Evolutionary conservation across 2,329 filamentous ascomycete species (phyloP).

Genomic region (Neoarthrinium moseri): DNA sequence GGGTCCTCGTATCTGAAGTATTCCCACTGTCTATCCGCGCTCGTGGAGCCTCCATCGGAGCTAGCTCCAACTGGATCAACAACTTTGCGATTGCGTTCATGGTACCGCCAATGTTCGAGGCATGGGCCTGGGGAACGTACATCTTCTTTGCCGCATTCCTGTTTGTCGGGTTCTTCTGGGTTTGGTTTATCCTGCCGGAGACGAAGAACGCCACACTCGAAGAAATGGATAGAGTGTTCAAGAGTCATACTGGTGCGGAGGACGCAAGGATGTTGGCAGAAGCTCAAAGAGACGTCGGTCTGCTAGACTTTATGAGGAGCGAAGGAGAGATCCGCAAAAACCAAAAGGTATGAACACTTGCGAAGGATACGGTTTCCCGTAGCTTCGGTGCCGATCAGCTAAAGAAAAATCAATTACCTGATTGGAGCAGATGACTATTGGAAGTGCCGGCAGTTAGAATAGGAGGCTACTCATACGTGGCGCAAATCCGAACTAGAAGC

Average conservation of each 20-base stretch:
- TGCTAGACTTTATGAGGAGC: slow-evolving; percentile 23
- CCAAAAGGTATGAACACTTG: slow-evolving; percentile 4
- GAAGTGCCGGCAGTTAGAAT: no score
- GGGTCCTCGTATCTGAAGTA: slow-evolving; percentile 53
- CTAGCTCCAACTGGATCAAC: slow-evolving; percentile 59
- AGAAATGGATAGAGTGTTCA: slow-evolving; percentile 30
- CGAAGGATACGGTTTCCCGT: no score
- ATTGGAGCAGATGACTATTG: no score
- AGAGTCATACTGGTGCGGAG: slow-evolving; percentile 10
- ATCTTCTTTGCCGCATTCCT: slow-evolving; percentile 60
- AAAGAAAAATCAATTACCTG: no score
- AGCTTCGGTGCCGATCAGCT: no score
- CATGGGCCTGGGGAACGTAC: slow-evolving; percentile 49
- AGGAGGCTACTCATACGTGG: no score
- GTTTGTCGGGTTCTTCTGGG: slow-evolving; percentile 46
- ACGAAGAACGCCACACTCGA: slow-evolving; percentile 46
- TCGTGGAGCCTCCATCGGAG: slow-evolving; percentile 61
- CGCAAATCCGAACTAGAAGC: no score
- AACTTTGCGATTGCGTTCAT: slow-evolving; percentile 63
- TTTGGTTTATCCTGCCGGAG: slow-evolving; percentile 41
- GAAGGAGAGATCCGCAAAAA: slow-evolving; percentile 3
- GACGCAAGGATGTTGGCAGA: slow-evolving; percentile 8
- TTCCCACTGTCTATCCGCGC: slow-evolving; percentile 61
- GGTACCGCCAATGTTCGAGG: slow-evolving; percentile 57
- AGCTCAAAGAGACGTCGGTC: slow-evolving; percentile 20